Evolutionary conservation across 139 green algal species (phyloP).

Genomic region (Desmodesmus armatus): DNA sequence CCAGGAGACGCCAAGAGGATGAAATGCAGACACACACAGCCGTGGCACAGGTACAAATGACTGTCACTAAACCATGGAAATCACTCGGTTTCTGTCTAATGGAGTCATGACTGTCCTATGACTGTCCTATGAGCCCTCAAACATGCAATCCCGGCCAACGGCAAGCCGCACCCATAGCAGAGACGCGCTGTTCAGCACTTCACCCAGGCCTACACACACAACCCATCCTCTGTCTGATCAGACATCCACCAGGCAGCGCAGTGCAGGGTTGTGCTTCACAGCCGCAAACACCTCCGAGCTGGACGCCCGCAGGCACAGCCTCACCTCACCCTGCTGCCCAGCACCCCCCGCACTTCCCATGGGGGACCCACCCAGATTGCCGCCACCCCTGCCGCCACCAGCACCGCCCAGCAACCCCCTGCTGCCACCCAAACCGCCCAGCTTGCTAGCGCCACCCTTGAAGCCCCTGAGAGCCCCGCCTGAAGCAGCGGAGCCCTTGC

Average conservation of each 20-base stretch:
- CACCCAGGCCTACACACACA: no score
- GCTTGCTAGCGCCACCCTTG: not conserved
- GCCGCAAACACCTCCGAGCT: slow-evolving; percentile 26
- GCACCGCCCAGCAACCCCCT: not conserved
- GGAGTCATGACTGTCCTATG: no score
- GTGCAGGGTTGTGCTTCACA: slow-evolving; percentile 39
- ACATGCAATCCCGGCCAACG: no score
- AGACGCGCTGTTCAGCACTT: no score
- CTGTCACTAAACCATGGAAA: no score
- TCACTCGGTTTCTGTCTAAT: no score
- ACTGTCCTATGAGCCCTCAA: no score
- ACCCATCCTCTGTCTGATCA: not conserved
- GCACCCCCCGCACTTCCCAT: not conserved
- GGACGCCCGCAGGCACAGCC: slow-evolving; percentile 15
- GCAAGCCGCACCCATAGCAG: no score
- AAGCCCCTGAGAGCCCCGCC: not conserved
- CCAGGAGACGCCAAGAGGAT: no score
- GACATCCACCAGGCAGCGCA: slow-evolving; percentile 39
- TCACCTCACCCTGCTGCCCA: not conserved
- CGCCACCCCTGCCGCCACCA: not conserved
- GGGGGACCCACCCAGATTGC: not conserved
- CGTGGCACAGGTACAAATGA: no score
- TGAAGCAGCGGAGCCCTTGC: not conserved
- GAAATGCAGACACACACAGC: no score
- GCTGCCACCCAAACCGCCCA: not conserved